phyloP scores from a whole-genome alignment of 768 basidiomycete species.

The Panaeolus papilionaceus region DNA sequence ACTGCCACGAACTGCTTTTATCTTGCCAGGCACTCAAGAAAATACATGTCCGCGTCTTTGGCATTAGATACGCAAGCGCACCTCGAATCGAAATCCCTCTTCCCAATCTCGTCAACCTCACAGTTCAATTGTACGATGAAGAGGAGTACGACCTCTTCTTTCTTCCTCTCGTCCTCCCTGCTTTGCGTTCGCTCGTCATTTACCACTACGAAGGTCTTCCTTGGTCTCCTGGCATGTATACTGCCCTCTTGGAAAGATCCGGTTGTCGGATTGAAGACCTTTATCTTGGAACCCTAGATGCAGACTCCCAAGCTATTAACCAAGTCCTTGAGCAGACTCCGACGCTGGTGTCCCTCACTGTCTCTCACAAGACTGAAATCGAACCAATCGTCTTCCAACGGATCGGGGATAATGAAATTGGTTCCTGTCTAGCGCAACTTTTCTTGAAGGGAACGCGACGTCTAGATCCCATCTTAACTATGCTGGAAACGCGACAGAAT shows the following conservation, averaged over 20 bases:
- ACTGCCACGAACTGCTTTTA: slow-evolving; percentile 22
- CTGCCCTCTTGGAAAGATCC: slow-evolving; percentile 22
- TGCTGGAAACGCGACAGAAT: slow-evolving; percentile 21
- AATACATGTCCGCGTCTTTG: slow-evolving; percentile 25
- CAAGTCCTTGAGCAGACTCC: slow-evolving; percentile 18
- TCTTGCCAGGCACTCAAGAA: slow-evolving; percentile 20
- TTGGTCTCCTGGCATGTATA: slow-evolving; percentile 25
- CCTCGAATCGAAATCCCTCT: slow-evolving; percentile 20
- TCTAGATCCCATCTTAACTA: slow-evolving; percentile 20
- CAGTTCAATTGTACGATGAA: slow-evolving; percentile 20
- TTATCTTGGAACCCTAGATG: slow-evolving; percentile 23
- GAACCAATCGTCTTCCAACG: slow-evolving; percentile 8
- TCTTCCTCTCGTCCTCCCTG: slow-evolving; percentile 23
- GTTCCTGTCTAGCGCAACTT: slow-evolving; percentile 15
- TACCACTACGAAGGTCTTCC: slow-evolving; percentile 23
- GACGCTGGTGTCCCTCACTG: slow-evolving; percentile 18
- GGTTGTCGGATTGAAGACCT: slow-evolving; percentile 22
- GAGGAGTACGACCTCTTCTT: slow-evolving; percentile 24
- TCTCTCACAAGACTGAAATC: slow-evolving; percentile 21
- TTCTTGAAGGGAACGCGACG: slow-evolving; percentile 21
- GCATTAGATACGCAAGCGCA: slow-evolving; percentile 21
- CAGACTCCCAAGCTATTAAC: slow-evolving; percentile 18
- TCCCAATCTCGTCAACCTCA: slow-evolving; percentile 19
- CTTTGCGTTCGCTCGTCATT: slow-evolving; percentile 23
- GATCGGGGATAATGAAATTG: slow-evolving; percentile 21